Base-by-base conservation (phyloP, 768 basidiomycete species). In the Naematelia encephala region DNA sequence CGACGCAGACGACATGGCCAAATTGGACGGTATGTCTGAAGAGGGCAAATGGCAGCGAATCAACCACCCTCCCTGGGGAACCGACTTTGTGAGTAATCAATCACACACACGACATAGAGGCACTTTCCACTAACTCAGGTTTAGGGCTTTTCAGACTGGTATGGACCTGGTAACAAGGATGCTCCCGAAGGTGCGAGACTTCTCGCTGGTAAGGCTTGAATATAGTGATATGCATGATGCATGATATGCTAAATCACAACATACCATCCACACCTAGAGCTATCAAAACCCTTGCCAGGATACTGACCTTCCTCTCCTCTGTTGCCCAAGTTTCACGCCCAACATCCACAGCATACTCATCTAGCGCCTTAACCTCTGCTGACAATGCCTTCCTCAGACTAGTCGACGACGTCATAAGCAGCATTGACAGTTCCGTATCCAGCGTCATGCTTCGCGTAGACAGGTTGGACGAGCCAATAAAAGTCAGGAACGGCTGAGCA, bases 391-490 rank as follows among this genome's bases (percentile, higher is more conserved):
- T 55, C 5, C 74, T 65, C 19, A 80, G 57, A 11, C 71, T 57
- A 5, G 79, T 73, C 2, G 86, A 85, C 21, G 86, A 84, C 11
- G 89, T 83, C 49, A 87, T 72, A 82, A 96, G 84, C 48, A 93
- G 72, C 74, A 96, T 90, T 0, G 91, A 93, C 28, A 96, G 81
- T 68, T 96, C 93, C 8, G 90, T 90, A 75, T 96, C 93, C 39
- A 97, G 84, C 64, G 89, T 84, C 0, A 90, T 84, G 1, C 91
- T 93, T 3, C 93, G 87, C 2, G 91, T 88, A 70, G 93, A 93
- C 51, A 97, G 83, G 75, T 97, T 97, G 2, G 92, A 94, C 0
- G 91, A 94, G 10, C 93, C 93, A 74, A 97, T 90, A 50, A 97
- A 83, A 0, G 92, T 92, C 29, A 91, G 75, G 52, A 84, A 0